Base-by-base conservation (phyloP, 2,329 filamentous ascomycete genomes). In the Eutypella sp. region DNA sequence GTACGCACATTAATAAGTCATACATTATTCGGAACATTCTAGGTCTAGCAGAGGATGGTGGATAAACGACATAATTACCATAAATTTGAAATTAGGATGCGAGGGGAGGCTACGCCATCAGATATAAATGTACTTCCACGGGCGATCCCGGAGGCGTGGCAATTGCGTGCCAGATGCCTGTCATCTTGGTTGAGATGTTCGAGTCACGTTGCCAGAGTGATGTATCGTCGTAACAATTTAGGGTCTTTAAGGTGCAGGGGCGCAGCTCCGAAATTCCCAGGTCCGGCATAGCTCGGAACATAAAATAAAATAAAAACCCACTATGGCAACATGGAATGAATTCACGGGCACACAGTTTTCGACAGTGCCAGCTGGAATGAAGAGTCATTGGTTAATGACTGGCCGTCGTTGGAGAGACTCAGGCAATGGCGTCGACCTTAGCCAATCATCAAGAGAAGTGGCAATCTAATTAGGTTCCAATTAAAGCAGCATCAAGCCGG, bases 1-100 rank as follows among this genome's bases (percentile, higher is more conserved):
- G 57, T 57, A 34, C 24, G 47, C 41, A 49, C 57, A 53, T 54
- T 51, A 57, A 52, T n/a, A n/a, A n/a, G n/a, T n/a, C n/a, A n/a
- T n/a, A n/a, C n/a, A n/a, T n/a, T n/a, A n/a, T n/a, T n/a, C n/a
- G n/a, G n/a, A n/a, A n/a, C n/a, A n/a, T 15, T 15, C 25, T 29
- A 47, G 45, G 50, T 19, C 46, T 24, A 47, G 41, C 46, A 39
- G 50, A 37, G 47, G 24, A 53, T 55, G 54, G 53, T 51, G 51
- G 50, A 54, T 49, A 41, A 49, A 52, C 45, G 42, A 42, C 48
- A 34, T 36, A 42, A 47, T 49, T 50, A 42, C 37, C n/a, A n/a
- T n/a, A n/a, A n/a, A n/a, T n/a, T n/a, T n/a, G n/a, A n/a, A n/a
- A n/a, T n/a, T n/a, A n/a, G n/a, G n/a, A n/a, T n/a, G n/a, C n/a